Evolutionary conservation across 306 rosid species (phyloP).

Genomic region (Castanopsis chinensis): DNA sequence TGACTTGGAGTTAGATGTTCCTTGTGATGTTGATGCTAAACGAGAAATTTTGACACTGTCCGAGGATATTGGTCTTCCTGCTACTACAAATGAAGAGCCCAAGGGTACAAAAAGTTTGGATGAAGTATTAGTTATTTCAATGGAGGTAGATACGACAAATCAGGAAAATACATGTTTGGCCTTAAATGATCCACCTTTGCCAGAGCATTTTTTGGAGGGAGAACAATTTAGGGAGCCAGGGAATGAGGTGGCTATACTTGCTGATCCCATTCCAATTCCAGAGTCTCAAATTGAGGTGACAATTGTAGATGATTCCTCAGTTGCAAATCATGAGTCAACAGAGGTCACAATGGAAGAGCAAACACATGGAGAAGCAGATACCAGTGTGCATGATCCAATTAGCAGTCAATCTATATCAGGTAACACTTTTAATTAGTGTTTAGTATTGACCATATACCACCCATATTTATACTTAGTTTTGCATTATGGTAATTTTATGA

Average conservation of each 20-base stretch:
- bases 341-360: slow-evolving; percentile 38
- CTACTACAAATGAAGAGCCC: slow-evolving; percentile 15
- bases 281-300: slow-evolving; percentile 22
- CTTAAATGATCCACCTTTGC: slow-evolving; percentile 15
- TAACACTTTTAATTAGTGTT: slow-evolving; percentile 12
- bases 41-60: slow-evolving; percentile 24
- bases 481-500: neutral
- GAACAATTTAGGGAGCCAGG: slow-evolving; percentile 25
- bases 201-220: slow-evolving; percentile 22
- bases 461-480: neutral
- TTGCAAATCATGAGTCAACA: slow-evolving; percentile 11
- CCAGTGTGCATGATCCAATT: slow-evolving; percentile 18
- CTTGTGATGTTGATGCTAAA: slow-evolving; percentile 25
- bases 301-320: slow-evolving; percentile 25
- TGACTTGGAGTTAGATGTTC: neutral
- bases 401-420: slow-evolving; percentile 43
- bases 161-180: slow-evolving; percentile 17
- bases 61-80: slow-evolving; percentile 21
- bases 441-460: neutral
- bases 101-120: slow-evolving; percentile 21
- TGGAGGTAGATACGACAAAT: slow-evolving; percentile 31
- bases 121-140: slow-evolving; percentile 18
- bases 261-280: slow-evolving; percentile 29
- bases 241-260: slow-evolving; percentile 27
- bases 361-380: slow-evolving; percentile 28